Conservation (phyloP, 163 green algal genomes). For the Scenedesmus sp. region DNA sequence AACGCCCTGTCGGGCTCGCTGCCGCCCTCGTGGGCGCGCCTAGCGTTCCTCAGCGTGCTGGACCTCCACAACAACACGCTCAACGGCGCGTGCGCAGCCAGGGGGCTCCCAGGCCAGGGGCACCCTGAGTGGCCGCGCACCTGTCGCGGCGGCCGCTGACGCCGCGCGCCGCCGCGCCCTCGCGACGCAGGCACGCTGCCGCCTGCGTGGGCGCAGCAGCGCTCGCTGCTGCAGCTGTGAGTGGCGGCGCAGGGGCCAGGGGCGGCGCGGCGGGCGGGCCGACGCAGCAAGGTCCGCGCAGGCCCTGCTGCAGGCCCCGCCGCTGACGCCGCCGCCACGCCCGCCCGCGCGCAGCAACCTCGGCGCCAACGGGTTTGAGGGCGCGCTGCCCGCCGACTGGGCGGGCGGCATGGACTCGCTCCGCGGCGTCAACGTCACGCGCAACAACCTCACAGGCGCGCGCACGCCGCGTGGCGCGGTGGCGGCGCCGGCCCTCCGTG, state of each 20-base stretch:
- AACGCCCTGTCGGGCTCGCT: slow-evolving; percentile 35
- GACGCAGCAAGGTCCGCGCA: too few species aligned
- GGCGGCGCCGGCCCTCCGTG: neutral
- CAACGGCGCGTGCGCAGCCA: too few species aligned
- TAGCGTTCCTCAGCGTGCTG: slow-evolving; percentile 39
- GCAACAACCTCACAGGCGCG: slow-evolving; percentile 34
- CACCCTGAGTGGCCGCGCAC: too few species aligned
- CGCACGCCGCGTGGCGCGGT: too few species aligned
- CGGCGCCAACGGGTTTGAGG: slow-evolving; percentile 33
- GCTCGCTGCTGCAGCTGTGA: slow-evolving; percentile 41
- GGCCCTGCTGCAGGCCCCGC: slow-evolving; percentile 10
- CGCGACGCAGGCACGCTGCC: too few species aligned
- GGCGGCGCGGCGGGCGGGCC: too few species aligned
- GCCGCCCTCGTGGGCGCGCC: slow-evolving; percentile 39
- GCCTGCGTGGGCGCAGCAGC: slow-evolving; percentile 36
- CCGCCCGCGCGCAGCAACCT: slow-evolving; percentile 35
- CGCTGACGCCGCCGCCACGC: too few species aligned
- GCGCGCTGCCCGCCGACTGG: slow-evolving; percentile 41
- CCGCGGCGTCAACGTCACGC: slow-evolving; percentile 14
- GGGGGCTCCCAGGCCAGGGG: too few species aligned
- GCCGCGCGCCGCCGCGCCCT: too few species aligned
- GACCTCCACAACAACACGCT: slow-evolving; percentile 51
- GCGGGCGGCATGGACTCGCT: slow-evolving; percentile 39
- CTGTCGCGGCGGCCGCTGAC: too few species aligned
- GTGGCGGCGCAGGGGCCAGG: too few species aligned